phyloP scores from a whole-genome alignment of 345 rosid genomes.

The Corchorus capsularis region DNA sequence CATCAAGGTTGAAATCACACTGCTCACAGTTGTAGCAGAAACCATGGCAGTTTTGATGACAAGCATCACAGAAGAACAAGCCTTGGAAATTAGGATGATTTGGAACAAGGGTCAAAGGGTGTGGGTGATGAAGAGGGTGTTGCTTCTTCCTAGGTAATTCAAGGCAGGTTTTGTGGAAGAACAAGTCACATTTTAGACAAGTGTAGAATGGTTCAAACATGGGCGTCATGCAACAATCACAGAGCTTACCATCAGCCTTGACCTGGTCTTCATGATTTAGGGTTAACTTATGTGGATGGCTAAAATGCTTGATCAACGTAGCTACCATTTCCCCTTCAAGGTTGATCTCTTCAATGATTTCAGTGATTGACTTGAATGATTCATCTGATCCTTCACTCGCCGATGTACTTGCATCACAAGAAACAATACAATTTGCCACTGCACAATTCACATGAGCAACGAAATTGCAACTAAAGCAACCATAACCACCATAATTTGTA shows the following conservation, averaged over 20 bases:
- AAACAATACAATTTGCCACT: not conserved
- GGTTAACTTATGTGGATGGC: conserved; percentile 13
- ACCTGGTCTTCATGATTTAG: not conserved
- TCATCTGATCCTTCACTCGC: not conserved
- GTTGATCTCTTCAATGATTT: not conserved
- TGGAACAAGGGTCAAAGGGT: conserved; percentile 3
- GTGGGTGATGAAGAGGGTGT: conserved; percentile 5
- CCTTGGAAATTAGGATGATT: not conserved
- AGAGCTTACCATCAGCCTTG: conserved; percentile 1
- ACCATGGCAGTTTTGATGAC: not conserved
- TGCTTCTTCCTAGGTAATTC: conserved; percentile 1
- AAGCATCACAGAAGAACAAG: conserved; percentile 12
- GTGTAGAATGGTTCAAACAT: not conserved
- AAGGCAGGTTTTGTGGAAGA: conserved; percentile 16
- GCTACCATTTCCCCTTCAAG: not conserved
- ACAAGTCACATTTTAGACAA: not conserved
- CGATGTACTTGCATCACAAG: not conserved
- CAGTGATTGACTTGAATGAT: not conserved
- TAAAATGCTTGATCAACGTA: conserved; percentile 19
- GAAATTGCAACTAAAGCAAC: conserved; percentile 7
- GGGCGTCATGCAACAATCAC: conserved; percentile 4
- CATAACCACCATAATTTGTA: conserved; percentile 13
- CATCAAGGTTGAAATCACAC: conserved; percentile 15
- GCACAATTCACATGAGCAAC: conserved; percentile 13
- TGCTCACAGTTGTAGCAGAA: not conserved